Evolutionary conservation across 163 green algal species (phyloP).

Genomic region (Trebouxia gelatinosa): DNA sequence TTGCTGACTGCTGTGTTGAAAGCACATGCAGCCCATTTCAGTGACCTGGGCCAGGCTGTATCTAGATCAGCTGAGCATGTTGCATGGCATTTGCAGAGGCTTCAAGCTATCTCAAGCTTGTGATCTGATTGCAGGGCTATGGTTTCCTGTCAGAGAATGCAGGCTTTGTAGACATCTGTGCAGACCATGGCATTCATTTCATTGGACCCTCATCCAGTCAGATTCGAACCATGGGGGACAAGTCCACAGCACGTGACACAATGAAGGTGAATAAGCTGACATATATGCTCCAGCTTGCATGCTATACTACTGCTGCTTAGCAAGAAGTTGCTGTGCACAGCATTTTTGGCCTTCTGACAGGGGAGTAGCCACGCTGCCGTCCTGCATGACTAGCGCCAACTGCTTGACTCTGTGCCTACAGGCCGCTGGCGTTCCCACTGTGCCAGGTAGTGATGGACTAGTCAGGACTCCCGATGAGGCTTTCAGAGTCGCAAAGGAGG

Average conservation of each 20-base stretch:
- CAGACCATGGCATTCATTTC: constrained; percentile 93
- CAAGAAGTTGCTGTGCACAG: too few relatives aligned
- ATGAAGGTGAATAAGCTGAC: constrained; percentile 79
- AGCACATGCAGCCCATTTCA: not conserved
- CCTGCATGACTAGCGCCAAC: not conserved
- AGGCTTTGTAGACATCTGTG: constrained; percentile 95
- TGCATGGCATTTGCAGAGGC: not conserved
- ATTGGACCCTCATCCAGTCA: constrained; percentile 88
- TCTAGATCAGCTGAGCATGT: not conserved
- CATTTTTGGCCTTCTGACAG: too few relatives aligned
- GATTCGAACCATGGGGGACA: constrained; percentile 96
- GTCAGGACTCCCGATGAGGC: constrained; percentile 73
- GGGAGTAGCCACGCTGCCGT: not conserved
- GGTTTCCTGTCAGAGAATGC: constrained; percentile 96
- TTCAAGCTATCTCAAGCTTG: not conserved
- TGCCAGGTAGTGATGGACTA: constrained; percentile 90
- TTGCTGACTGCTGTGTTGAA: not conserved
- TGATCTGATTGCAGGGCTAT: constrained; percentile 88
- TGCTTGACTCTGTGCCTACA: constrained; percentile 30
- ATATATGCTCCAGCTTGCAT: too few relatives aligned
- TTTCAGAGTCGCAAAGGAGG: constrained; percentile 53
- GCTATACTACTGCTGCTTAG: too few relatives aligned
- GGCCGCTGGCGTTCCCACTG: constrained; percentile 88
- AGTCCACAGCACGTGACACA: constrained; percentile 91
- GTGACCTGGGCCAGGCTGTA: not conserved